A percentile compares a stretch with the other conserved stretches of the same genome.
phyloP scores from a whole-genome alignment of 345 rosid genomes.

The Eucalyptus polyanthemos region DNA sequence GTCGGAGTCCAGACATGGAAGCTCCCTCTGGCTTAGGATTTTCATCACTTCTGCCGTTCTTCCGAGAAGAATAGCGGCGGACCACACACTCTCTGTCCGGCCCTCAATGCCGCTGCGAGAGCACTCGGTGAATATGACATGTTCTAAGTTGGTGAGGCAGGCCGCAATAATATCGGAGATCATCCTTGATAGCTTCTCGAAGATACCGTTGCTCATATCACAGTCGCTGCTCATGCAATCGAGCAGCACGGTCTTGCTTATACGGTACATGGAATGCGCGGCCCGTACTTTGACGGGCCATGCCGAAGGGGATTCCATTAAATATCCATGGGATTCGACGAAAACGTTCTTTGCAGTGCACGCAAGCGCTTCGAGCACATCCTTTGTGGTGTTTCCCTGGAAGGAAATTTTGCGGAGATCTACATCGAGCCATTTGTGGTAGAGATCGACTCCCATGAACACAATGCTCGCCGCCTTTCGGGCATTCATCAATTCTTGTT shows the following conservation, averaged over 20 bases:
- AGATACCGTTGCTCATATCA: constrained; percentile 15
- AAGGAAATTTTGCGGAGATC: constrained; percentile 43
- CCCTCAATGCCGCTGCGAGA: constrained; percentile 37
- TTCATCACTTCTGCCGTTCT: constrained; percentile 38
- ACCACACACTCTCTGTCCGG: constrained; percentile 44
- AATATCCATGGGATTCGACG: constrained; percentile 20
- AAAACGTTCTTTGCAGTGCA: constrained; percentile 37
- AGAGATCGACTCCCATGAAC: constrained; percentile 64
- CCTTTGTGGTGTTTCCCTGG: constrained; percentile 25
- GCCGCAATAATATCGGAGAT: constrained; percentile 67
- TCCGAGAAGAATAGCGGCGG: constrained; percentile 54
- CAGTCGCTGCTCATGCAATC: constrained; percentile 1
- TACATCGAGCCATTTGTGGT: constrained; percentile 56
- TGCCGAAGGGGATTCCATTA: constrained; percentile 34
- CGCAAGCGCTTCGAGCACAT: constrained; percentile 37
- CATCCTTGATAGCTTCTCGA: constrained; percentile 26
- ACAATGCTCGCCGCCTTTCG: constrained; percentile 48
- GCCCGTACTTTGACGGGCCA: constrained; percentile 70
- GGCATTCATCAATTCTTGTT: constrained; percentile 19
- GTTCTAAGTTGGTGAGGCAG: constrained; percentile 58
- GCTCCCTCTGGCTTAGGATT: constrained; percentile 26
- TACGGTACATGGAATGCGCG: constrained; percentile 75
- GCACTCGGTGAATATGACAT: constrained; percentile 40
- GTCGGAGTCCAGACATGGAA: constrained; percentile 26
- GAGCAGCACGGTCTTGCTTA: constrained; percentile 45